A percentile compares a stretch with the other conserved stretches of the same genome.
Evolutionary conservation across 1,284 basidiomycete genomes (phyloP).

Genomic region (Ceratobasidium papillatum): DNA sequence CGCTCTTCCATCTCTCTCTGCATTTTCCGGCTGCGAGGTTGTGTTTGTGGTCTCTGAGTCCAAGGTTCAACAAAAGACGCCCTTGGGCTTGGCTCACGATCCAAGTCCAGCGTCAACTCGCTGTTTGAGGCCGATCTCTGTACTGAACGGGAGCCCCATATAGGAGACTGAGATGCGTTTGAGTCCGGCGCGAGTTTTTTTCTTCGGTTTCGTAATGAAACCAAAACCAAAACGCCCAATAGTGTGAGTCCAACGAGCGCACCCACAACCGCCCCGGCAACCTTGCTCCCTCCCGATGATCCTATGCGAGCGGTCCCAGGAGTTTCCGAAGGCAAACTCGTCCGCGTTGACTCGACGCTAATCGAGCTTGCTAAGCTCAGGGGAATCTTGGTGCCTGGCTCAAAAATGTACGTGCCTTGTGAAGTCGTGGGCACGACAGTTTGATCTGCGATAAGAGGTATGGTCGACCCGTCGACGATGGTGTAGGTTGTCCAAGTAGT

Average conservation of each 20-base stretch:
- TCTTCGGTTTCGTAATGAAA: not conserved
- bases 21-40: not conserved
- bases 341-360: not conserved
- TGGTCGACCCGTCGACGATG: constrained; percentile 4
- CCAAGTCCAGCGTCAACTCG: constrained; percentile 8
- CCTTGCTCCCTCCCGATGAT: not conserved
- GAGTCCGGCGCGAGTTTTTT: not conserved
- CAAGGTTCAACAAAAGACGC: constrained; percentile 14
- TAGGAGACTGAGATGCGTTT: not conserved
- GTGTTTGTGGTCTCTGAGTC: not conserved
- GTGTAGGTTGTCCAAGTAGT: constrained; percentile 3
- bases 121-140: no score
- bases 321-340: not conserved
- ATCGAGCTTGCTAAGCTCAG: not conserved
- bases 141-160: not conserved
- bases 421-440: not conserved
- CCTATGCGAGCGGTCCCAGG: not conserved
- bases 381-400: not conserved
- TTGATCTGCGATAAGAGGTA: not conserved
- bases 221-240: not conserved
- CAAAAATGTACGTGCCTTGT: not conserved
- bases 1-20: not conserved
- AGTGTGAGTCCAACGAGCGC: not conserved
- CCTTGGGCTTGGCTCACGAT: not conserved
- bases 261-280: not conserved